Evolutionary conservation across 2,329 filamentous ascomycete genomes (phyloP), one percentile per base, ranked within the genome.

Genomic region (Fusarium sp.): DNA sequence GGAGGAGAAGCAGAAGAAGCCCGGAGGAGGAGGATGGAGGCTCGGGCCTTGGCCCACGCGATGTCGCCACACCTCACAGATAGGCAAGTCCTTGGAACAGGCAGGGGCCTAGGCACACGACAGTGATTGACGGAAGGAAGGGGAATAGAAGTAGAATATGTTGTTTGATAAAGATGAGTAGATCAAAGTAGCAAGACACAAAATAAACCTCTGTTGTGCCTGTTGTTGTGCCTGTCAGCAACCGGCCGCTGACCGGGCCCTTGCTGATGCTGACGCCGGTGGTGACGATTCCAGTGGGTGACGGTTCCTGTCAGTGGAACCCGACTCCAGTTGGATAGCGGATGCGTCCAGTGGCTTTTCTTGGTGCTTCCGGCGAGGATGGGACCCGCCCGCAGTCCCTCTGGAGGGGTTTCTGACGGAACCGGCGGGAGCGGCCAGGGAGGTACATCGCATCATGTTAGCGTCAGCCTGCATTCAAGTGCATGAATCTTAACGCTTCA

Each of bases 31-130:
- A 39, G 41, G 48, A 32, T 30, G 30, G 30, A 56, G 57, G 50
- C 61, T 60, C 60, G 71, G 64, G 64, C 57, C 60, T 63, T 75
- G 67, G 65, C 72, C 67, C 67, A 76, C 62, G 74, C 69, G 70
- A 76, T 63, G 50, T 76, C 70, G 74, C 74, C 74, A 76, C 74
- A 27, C 74, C 74, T 76, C 74, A 27, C 57, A 48, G 35, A 54
- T 30, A 11, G 43, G 23, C 25, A 48, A 48, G 45, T 37, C 14
- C 39, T 48, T 48, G 60, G 48, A 34, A 57, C 58, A 62, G 56
- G 43, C 34, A 58, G 56, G 52, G 52, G n/a, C 6, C n/a, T 56
- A 35, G 63, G 25, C 14, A 32, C 37, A 27, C 30, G 27, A 48
- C 35, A 27, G 14, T 25, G 25, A 18, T 32, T 16, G n/a, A n/a